Percentiles rank a stretch among this genome's conserved stretches.
phyloP scores from a whole-genome alignment of 2,329 filamentous ascomycete species.

The Monascus ruber region DNA sequence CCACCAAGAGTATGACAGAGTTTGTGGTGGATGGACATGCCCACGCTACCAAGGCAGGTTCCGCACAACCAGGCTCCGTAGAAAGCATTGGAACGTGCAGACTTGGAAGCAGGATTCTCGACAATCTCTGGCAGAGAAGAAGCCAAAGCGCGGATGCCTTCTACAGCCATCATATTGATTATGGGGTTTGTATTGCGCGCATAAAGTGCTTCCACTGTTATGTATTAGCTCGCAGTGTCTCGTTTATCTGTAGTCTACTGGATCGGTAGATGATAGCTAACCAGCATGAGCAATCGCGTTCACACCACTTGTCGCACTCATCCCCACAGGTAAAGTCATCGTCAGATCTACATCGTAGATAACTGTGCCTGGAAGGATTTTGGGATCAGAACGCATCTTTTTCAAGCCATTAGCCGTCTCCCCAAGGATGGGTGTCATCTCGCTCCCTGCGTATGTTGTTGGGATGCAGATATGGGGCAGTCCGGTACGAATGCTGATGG shows the following conservation, averaged over 20 bases:
- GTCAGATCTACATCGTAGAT: slow-evolving; percentile 56
- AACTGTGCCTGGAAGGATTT: slow-evolving; percentile 49
- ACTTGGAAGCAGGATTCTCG: slow-evolving; percentile 30
- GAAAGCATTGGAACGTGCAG: slow-evolving; percentile 42
- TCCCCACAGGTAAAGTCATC: slow-evolving; percentile 42
- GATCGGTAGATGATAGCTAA: slow-evolving; percentile 13
- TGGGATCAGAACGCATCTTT: slow-evolving; percentile 46
- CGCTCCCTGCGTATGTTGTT: slow-evolving; percentile 51
- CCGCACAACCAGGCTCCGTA: slow-evolving; percentile 58
- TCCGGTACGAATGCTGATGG: slow-evolving; percentile 41
- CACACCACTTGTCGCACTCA: slow-evolving; percentile 49
- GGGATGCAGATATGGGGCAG: slow-evolving; percentile 50
- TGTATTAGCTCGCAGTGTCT: not conserved
- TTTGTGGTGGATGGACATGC: slow-evolving; percentile 58
- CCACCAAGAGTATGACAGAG: slow-evolving; percentile 56
- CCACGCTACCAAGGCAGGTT: slow-evolving; percentile 46
- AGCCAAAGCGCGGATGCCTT: slow-evolving; percentile 46
- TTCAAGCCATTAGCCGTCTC: slow-evolving; percentile 50
- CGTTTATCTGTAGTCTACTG: not conserved
- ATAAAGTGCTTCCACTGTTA: slow-evolving; percentile 50
- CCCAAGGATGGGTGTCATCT: slow-evolving; percentile 55
- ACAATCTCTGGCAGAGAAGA: slow-evolving; percentile 43
- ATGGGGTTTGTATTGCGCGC: slow-evolving; percentile 51
- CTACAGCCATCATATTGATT: slow-evolving; percentile 45
- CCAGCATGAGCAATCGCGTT: slow-evolving; percentile 56